phyloP scores from a whole-genome alignment of 192 early-diverging fungal genomes.

The Coemansia sp. region DNA sequence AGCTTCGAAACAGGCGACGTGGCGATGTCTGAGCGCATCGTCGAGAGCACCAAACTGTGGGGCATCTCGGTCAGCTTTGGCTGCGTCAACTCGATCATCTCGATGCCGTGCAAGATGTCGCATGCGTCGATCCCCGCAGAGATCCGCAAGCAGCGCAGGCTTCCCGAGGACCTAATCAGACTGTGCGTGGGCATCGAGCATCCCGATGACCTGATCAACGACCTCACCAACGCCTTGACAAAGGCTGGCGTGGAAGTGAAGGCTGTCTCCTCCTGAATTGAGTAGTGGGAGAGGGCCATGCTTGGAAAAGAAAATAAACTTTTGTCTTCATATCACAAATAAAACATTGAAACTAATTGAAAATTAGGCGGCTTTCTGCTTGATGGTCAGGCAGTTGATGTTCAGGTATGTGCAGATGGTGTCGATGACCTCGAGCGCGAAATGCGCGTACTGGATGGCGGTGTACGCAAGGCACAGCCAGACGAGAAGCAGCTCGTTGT shows the following conservation, averaged over 20 bases:
- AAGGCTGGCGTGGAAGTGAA: constrained; percentile 57
- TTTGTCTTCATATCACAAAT: background rate
- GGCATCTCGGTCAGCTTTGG: constrained; percentile 97
- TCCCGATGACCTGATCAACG: constrained; percentile 83
- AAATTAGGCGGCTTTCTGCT: constrained; percentile 45
- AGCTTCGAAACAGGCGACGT: constrained; percentile 92
- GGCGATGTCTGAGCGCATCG: constrained; percentile 72
- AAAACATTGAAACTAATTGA: background rate
- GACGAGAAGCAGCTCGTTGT: constrained; percentile 56
- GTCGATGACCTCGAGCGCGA: constrained; percentile 68
- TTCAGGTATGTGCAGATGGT: constrained; percentile 74
- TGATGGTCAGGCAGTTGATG: constrained; percentile 79
- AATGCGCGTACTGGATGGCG: constrained; percentile 64
- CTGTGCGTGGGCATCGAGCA: constrained; percentile 97
- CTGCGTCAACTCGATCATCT: constrained; percentile 96
- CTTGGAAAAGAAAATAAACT: background rate
- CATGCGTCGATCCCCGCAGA: constrained; percentile 94
- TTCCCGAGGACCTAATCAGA: constrained; percentile 97
- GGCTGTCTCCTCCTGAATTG: background rate
- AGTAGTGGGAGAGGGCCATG: background rate
- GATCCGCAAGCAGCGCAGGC: constrained; percentile 77
- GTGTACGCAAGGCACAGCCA: constrained; percentile 61
- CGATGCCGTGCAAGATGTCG: constrained; percentile 98
- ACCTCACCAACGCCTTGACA: constrained; percentile 74
- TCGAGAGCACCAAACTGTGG: constrained; percentile 81